Conservation (phyloP, 177 flowering plant species). For the Telopea speciosissima region DNA sequence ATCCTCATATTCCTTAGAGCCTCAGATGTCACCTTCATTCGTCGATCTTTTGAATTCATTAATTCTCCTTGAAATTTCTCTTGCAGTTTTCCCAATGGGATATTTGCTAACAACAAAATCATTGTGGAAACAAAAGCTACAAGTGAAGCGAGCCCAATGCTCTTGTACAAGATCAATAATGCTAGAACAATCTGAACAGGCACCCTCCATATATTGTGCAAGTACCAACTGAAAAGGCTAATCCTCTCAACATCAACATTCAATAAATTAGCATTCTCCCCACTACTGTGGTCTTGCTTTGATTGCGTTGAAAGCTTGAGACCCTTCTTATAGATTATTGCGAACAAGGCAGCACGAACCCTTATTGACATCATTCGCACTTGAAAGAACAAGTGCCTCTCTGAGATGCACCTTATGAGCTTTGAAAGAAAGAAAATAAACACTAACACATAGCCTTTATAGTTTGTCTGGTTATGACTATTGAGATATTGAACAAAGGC, state of each 20-base stretch:
- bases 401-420: constrained; percentile 28
- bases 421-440: constrained; percentile 23
- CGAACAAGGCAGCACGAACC: constrained; percentile 7
- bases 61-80: no score
- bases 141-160: constrained; percentile 7
- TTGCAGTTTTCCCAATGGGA: no score
- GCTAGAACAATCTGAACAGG: constrained; percentile 27
- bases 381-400: constrained; percentile 31
- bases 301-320: constrained; percentile 33
- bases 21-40: no score
- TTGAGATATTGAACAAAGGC: constrained; percentile 34
- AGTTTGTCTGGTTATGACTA: constrained; percentile 15
- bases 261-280: constrained; percentile 37
- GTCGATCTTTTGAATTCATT: no score
- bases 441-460: constrained; percentile 23
- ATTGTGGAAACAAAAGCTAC: no score
- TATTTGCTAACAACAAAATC: no score
- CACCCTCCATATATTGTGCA: constrained; percentile 34
- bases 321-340: constrained; percentile 33
- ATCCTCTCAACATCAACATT: constrained; percentile 34
- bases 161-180: constrained; percentile 27
- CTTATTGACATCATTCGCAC: no score
- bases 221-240: constrained; percentile 25
- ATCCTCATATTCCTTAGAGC: no score
- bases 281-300: constrained; percentile 29